Evolutionary conservation across 179 eudicot species (phyloP), one percentile per base, ranked within the genome.

Genomic region (Drosera spatulata): DNA sequence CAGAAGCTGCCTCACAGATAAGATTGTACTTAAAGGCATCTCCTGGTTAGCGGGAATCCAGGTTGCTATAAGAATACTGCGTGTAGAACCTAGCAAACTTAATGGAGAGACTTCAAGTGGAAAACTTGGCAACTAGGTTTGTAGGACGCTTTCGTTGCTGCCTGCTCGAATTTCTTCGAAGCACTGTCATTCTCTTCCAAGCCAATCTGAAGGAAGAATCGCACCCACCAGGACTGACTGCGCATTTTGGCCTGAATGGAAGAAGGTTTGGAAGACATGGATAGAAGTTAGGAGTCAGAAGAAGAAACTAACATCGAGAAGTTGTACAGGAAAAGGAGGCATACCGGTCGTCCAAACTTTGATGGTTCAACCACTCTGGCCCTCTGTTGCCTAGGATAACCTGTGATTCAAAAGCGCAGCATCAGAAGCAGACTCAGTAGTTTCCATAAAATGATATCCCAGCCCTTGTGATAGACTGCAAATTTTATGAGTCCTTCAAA

Each of bases 291-390:
- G 33, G 33, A 22, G 33, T 22, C 33, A 22, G 33, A 22, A 22
- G 33, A 22, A 22, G 33, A 22, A 22, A 22, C 33, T 22, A 22
- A 22, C 33, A 22, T 22, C 33, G 33, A 22, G 33, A 22, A 22
- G 1, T 22, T 22, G 33, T 22, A 22, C 33, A 22, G 33, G 33
- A 22, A 22, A 22, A 0, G 33, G n/a, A 14, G 13, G 13, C 87
- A 80, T 73, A 91, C 98, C 69, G 98, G 96, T 55, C 95, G 95
- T 63, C 98, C 98, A 73, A 84, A 91, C 71, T 86, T 88, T 45
- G 96, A 78, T 50, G 76, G 76, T 73, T 22, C 33, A 22, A 22
- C 33, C 33, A 22, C 33, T 22, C 33, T 22, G 33, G 33, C 33
- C 1, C 33, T 91, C 69, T 80, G 87, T 42, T 80, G 85, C 64